Evolutionary conservation across 176 grass and related monocot species (phyloP).

Genomic region (Oropetium thomaeum): DNA sequence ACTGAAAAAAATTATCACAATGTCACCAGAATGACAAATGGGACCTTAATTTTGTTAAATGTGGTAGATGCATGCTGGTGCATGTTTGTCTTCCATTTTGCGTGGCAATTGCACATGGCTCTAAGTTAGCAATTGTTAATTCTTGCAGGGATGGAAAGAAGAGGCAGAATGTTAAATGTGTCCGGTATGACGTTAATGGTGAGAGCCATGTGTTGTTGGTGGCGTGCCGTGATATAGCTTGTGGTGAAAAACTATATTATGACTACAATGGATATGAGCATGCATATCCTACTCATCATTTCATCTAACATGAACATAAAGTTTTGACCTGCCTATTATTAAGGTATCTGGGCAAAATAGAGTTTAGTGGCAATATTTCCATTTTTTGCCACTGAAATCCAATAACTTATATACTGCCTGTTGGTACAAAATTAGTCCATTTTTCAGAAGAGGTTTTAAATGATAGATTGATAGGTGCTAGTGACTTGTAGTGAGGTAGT

Average conservation of each 20-base stretch:
- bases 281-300: slow-evolving; percentile 86
- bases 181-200: slow-evolving; percentile 74
- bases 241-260: slow-evolving; percentile 88
- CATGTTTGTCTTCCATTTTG: neutral
- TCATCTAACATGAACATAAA: slow-evolving; percentile 43
- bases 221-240: slow-evolving; percentile 77
- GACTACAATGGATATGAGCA: slow-evolving; percentile 94
- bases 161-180: slow-evolving; percentile 91
- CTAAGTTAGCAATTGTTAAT: slow-evolving; percentile 26
- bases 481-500: slow-evolving; percentile 2
- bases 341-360: slow-evolving; percentile 23
- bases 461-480: slow-evolving; percentile 16
- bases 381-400: slow-evolving; percentile 35
- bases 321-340: slow-evolving; percentile 30
- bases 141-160: slow-evolving; percentile 82
- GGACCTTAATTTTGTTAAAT: neutral
- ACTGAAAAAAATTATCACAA: neutral
- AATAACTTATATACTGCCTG: slow-evolving; percentile 22
- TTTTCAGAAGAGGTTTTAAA: slow-evolving; percentile 20
- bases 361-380: slow-evolving; percentile 38
- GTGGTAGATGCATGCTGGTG: neutral
- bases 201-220: slow-evolving; percentile 85
- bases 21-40: neutral
- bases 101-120: neutral
- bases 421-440: slow-evolving; percentile 13